phyloP scores from a whole-genome alignment of 257 asterid genomes.

The Anisodus tanguticus region DNA sequence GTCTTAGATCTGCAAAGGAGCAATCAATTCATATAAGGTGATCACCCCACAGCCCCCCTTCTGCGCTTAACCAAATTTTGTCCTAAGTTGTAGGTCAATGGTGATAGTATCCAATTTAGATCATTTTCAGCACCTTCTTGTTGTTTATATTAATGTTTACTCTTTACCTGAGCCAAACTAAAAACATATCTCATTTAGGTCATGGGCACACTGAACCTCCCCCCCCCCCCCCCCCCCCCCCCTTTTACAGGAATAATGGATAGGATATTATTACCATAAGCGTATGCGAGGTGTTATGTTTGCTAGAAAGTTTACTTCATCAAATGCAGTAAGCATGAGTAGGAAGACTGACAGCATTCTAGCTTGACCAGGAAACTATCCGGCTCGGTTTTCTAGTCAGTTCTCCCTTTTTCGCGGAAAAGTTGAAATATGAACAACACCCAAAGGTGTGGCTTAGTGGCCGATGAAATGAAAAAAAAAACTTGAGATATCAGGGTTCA shows the following conservation, averaged over 20 bases:
- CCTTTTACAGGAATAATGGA: slow-evolving; percentile 6
- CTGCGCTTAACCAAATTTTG: not conserved
- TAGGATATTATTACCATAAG: not conserved
- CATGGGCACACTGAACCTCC: not conserved
- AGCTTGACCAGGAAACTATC: slow-evolving; percentile 24
- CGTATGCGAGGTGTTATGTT: slow-evolving; percentile 12
- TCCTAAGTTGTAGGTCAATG: not conserved
- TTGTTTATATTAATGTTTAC: not conserved
- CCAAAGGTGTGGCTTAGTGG: not conserved
- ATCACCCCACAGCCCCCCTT: slow-evolving; percentile 11
- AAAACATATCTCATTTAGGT: not conserved
- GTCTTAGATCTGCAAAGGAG: slow-evolving; percentile 92
- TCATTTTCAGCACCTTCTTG: slow-evolving; percentile 14
- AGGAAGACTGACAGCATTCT: slow-evolving; percentile 20
- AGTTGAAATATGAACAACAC: not conserved
- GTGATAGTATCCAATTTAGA: slow-evolving; percentile 11
- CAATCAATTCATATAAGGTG: slow-evolving; percentile 97
- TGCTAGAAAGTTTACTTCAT: not conserved
- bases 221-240: not conserved
- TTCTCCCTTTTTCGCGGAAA: slow-evolving; percentile 1
- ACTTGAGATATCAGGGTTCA: not conserved
- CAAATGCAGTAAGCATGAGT: slow-evolving; percentile 4
- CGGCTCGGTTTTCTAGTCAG: not conserved
- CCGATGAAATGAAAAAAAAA: not conserved
- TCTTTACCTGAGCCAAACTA: not conserved